These are phyloP conservation scores for Aspergillus proliferans DNA, from an alignment of 2,329 filamentous ascomycete genomes.

Conservation along the genomic window DNA sequence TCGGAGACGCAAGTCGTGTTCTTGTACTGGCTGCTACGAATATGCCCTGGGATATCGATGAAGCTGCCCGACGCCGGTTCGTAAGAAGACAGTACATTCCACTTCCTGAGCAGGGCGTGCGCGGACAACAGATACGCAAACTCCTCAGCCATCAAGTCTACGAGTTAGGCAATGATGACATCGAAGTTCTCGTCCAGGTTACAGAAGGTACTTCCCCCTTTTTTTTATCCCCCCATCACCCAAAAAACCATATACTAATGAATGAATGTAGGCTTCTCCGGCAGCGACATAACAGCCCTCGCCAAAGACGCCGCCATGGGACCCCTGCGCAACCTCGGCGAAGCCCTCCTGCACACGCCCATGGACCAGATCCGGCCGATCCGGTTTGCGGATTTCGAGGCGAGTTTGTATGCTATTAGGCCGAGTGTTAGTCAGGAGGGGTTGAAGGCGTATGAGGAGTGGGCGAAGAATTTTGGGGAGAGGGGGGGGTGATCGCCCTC, in stretches of 20 bases:
- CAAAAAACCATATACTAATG: slow-evolving; percentile 4
- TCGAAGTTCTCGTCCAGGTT: slow-evolving; percentile 65
- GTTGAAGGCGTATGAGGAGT: slow-evolving; percentile 84
- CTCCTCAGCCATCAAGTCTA: slow-evolving; percentile 85
- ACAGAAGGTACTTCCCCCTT: slow-evolving; percentile 63
- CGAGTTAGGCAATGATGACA: slow-evolving; percentile 63
- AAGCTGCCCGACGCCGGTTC: slow-evolving; percentile 84
- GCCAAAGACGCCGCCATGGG: slow-evolving; percentile 99
- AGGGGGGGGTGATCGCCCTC: slow-evolving; percentile 54
- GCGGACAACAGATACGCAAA: slow-evolving; percentile 70
- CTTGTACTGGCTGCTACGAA: slow-evolving; percentile 94
- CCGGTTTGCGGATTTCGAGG: slow-evolving; percentile 71
- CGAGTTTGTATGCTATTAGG: slow-evolving; percentile 75
- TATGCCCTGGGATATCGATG: slow-evolving; percentile 94
- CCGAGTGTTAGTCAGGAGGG: slow-evolving; percentile 84
- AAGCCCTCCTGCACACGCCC: slow-evolving; percentile 80
- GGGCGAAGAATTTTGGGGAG: slow-evolving; percentile 90
- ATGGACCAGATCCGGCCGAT: slow-evolving; percentile 94
- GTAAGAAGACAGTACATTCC: slow-evolving; percentile 94
- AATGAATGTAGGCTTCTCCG: slow-evolving; percentile 72
- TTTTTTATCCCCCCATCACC: not conserved
- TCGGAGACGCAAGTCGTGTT: slow-evolving; percentile 78
- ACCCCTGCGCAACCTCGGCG: slow-evolving; percentile 79
- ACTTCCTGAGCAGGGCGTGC: slow-evolving; percentile 75
- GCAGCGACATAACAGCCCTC: slow-evolving; percentile 90